Percentiles rank a stretch among this genome's conserved stretches.
Evolutionary conservation across 192 early-diverging fungal genomes (phyloP).

Genomic region (Obelidium mucronatum): DNA sequence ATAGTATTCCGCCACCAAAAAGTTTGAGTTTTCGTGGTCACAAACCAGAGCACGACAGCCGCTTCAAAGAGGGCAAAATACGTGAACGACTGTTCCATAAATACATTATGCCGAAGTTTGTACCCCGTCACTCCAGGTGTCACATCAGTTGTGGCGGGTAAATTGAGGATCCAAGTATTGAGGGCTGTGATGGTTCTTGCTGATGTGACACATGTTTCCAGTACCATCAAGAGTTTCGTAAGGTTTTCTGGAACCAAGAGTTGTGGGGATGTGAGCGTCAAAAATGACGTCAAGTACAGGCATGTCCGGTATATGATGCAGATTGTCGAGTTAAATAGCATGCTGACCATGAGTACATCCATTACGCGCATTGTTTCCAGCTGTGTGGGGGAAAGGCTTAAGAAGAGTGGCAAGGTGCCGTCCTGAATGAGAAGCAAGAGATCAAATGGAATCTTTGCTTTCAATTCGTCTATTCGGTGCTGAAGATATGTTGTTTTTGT

Average conservation of each 20-base stretch:
- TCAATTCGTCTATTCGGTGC: neutral
- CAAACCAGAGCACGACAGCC: slow-evolving; percentile 17
- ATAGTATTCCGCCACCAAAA: neutral
- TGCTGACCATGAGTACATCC: neutral
- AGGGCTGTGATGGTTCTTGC: neutral
- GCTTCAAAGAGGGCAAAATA: slow-evolving; percentile 16
- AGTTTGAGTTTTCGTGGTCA: neutral
- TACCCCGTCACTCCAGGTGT: neutral
- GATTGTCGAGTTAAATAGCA: neutral
- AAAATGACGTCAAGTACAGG: neutral
- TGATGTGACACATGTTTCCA: neutral
- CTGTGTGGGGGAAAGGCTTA: neutral
- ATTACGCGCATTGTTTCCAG: neutral
- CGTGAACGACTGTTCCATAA: neutral
- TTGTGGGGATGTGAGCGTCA: neutral
- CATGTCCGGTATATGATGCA: neutral
- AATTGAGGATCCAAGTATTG: neutral
- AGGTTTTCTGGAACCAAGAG: neutral
- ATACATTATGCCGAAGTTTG: neutral
- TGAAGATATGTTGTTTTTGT: neutral
- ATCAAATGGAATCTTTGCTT: neutral
- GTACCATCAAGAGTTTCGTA: neutral
- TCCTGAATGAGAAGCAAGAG: neutral
- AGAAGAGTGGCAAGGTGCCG: neutral
- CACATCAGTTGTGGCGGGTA: neutral